Evolutionary conservation across 371 early-diverging fungal species (phyloP), one percentile per base, ranked within the genome.

Genomic region (Mucor velutinosus): DNA sequence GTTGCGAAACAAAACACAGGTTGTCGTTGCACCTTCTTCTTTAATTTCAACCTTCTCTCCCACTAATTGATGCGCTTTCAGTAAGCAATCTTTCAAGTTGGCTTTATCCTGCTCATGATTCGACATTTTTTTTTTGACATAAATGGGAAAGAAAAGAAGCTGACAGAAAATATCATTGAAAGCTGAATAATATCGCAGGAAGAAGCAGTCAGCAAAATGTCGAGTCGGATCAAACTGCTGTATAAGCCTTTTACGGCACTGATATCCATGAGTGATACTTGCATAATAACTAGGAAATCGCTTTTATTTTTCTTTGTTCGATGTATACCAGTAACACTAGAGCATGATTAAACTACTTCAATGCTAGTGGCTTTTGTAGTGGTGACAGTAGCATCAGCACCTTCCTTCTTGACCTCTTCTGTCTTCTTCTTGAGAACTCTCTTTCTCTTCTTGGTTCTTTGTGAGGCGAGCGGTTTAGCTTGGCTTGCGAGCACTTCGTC

Each of bases 401-500:
- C 14, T 12, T 53, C 53, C 27, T 53, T 25, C 27, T 53, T 53
- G 27, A 53, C 23, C 7, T 23, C 53, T 1, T 53, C 53, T 14
- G 53, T 53, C 53, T 53, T 53, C 53, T 53, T 53, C 32, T 71
- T 71, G 6, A 41, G 8, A 1, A 64, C 67, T 55, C 71, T 66
- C 67, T 71, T 71, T 23, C 59, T 66, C 7, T 2, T 37, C 1
- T 49, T 43, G 7, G 29, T 33, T 15, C 30, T 32, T 7, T 35
- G 17, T 6, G 61, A 25, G 25, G 66, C 60, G 11, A 79, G 35
- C 19, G 83, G 83, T 35, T 75, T 69, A n/a, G 75, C 72, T 30
- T 71, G 58, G 11, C 57, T 39, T 14, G 59, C 66, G 27, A 75
- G 12, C 25, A 60, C 43, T 4, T 70, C 81, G 61, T 83, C 83